A percentile compares a stretch with the other conserved stretches of the same genome.
These are phyloP conservation scores for Coemansia sp. DNA, from an alignment of 192 early-diverging fungal species.

Conservation along the genomic window DNA sequence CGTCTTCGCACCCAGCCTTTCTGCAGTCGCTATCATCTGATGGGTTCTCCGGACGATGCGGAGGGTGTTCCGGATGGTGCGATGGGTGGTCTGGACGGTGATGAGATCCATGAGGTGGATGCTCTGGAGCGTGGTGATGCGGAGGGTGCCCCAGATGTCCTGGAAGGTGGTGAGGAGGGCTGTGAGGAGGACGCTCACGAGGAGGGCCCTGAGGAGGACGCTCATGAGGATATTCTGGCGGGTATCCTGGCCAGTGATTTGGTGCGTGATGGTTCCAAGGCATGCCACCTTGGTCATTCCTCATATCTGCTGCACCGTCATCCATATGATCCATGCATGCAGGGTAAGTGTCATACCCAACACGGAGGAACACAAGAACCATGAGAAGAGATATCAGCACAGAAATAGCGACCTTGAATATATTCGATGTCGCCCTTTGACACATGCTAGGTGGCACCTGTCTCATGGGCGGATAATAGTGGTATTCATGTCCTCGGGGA, in stretches of 20 bases:
- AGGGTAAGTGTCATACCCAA: background rate
- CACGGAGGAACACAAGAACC: background rate
- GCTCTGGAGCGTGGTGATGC: background rate
- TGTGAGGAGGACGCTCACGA: background rate
- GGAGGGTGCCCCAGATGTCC: background rate
- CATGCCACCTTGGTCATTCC: background rate
- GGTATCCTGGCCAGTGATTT: background rate
- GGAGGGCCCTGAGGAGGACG: background rate
- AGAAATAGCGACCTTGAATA: background rate
- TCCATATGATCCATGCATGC: conserved; percentile 4
- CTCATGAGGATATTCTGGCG: background rate
- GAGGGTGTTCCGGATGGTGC: background rate
- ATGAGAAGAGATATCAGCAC: background rate
- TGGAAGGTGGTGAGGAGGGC: background rate
- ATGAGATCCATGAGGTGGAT: background rate
- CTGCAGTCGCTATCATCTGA: conserved; percentile 26
- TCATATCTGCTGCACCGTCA: background rate
- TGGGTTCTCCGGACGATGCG: too few relatives aligned
- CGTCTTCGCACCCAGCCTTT: conserved; percentile 26
- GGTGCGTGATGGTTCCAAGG: background rate
- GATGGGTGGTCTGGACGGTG: background rate
- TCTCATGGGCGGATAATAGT: background rate
- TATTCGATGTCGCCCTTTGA: background rate
- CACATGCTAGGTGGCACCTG: background rate
- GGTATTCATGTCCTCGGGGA: background rate